Base-by-base conservation (phyloP, 164 flowering plant species). In the Nelumbo lutea region DNA sequence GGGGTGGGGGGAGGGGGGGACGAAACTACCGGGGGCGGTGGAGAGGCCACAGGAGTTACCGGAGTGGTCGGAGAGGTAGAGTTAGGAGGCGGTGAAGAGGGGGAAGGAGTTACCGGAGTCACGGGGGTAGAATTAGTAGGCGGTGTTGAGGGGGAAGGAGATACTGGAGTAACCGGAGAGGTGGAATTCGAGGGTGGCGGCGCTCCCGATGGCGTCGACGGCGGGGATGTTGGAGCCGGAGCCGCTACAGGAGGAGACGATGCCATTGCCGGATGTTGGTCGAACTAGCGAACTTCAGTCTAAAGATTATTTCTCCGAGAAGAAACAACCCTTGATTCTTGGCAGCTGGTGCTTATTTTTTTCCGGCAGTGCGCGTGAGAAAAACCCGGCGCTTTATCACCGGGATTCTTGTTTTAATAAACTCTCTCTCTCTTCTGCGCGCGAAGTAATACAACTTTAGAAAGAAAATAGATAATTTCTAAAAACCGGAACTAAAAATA, bases 141-240 rank as follows among this genome's bases (percentile, higher is more conserved):
- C 11, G 76, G 58, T n/a, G 64, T 27, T 9, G 79, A 64, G 27
- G 74, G 52, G 2, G 77, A 68, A 10, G 68, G 68, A 0, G 68
- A 14, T 1, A 51, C 53, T 48, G 67, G 8, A 38, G 56, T 40
- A 41, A 14, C n/a, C 2, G 59, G 27, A 10, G 57, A 15, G 11
- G 2, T 13, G 11, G 3, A 13, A 10, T 8, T 46, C 11, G 9
- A 15, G 3, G 66, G 7, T 2, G 66, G 66, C 4, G 52, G 53
- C 1, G 66, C 6, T 2, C 45, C 58, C 7, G 68, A 15, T 47
- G 66, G 68, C 4, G 69, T 43, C 3, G 50, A 51, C 7, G 56
- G 10, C 6, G 68, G 68, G 13, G 68, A 53, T 44, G 61, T 56
- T 10, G 69, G 69, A 67, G 50, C 69, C 10, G 69, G 69, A n/a